Base-by-base conservation (phyloP, 2,329 filamentous ascomycete species). In the Aschersonia sp. region DNA sequence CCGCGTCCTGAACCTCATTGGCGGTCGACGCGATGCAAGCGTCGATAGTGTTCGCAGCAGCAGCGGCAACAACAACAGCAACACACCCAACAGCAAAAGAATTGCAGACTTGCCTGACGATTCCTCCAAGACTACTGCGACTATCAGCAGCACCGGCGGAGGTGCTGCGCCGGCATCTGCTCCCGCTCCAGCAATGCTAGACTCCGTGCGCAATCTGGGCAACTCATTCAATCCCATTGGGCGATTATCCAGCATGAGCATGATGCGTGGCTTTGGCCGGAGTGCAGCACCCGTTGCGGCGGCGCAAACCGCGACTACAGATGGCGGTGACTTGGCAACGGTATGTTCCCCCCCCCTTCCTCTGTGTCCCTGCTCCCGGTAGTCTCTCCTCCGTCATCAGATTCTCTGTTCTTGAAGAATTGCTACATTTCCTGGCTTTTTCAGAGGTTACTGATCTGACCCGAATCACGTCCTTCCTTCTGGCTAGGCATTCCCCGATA, bases 181-280 rank as follows among this genome's bases (percentile, higher is more conserved):
- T 6, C 58, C 59, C 48, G 61, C 59, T 45, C 81, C 82, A 4
- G 81, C 84, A 32, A 64, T 81, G 10, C 76, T 94, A 2, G 87
- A 94, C 53, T 87, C 86, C 10, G 82, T 94, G 69, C 80, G 85
- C 47, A 90, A 77, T 60, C 73, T 94, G 51, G 82, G 87, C 39
- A 92, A 76, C 60, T 82, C 83, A 1, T 69, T 94, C 35, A 94
- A 94, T 57, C 87, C 87, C 4, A 81, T 94, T 61, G 86, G 81
- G 43, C 78, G 87, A 46, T 76, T 94, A 46, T 79, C 83, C 1
- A 69, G 80, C 35, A 87, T 92, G 60, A 76, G 76, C 48, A 75
- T 81, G 59, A 83, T 94, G 55, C 79, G 84, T 48, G 81, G 81
- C 1, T 90, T 94, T 56, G 85, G 86, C 1, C 71, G 83, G 46